Evolutionary conservation across 495 filamentous ascomycete species (phyloP).

Genomic region (Lasiosphaeria miniovina): DNA sequence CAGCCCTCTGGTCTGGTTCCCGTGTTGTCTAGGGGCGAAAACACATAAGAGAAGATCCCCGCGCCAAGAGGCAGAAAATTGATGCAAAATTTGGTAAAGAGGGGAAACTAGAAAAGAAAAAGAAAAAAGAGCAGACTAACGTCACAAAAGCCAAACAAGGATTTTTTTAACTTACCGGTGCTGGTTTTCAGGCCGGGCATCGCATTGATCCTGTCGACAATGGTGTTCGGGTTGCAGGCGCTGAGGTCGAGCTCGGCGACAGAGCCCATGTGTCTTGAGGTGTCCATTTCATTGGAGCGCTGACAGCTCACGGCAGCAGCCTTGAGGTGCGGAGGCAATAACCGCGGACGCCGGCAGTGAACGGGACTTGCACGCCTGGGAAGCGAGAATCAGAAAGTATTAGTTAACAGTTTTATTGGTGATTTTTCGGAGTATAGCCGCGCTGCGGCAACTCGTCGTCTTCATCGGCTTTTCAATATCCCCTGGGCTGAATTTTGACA

Average conservation of each 20-base stretch:
- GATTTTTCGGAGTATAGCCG: slow-evolving; percentile 1
- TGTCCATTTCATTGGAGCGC: slow-evolving; percentile 33
- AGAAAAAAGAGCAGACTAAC: slow-evolving; percentile 4
- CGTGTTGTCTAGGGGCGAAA: too few relatives aligned
- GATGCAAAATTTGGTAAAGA: too few relatives aligned
- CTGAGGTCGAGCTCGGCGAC: slow-evolving; percentile 47
- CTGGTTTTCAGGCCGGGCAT: slow-evolving; percentile 51
- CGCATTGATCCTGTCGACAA: slow-evolving; percentile 46
- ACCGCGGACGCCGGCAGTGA: slow-evolving; percentile 20
- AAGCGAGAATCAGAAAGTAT: slow-evolving; percentile 5
- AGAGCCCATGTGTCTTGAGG: slow-evolving; percentile 29
- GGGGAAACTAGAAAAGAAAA: neutral
- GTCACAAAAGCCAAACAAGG: slow-evolving; percentile 10
- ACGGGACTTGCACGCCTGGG: slow-evolving; percentile 16
- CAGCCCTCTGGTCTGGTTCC: too few relatives aligned
- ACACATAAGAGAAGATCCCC: too few relatives aligned
- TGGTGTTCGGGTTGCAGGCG: slow-evolving; percentile 37
- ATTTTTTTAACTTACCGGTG: slow-evolving; percentile 41
- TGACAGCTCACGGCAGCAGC: slow-evolving; percentile 7
- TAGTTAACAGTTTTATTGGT: neutral
- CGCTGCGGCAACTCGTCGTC: slow-evolving; percentile 1
- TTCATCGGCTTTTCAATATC: slow-evolving; percentile 12
- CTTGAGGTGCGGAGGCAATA: slow-evolving; percentile 8
- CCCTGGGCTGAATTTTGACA: slow-evolving; percentile 22
- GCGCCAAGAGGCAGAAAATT: too few relatives aligned